A percentile compares a stretch with the other conserved stretches of the same genome.
Conservation (phyloP, 2,329 filamentous ascomycete species). For the Dothistroma septosporum region DNA sequence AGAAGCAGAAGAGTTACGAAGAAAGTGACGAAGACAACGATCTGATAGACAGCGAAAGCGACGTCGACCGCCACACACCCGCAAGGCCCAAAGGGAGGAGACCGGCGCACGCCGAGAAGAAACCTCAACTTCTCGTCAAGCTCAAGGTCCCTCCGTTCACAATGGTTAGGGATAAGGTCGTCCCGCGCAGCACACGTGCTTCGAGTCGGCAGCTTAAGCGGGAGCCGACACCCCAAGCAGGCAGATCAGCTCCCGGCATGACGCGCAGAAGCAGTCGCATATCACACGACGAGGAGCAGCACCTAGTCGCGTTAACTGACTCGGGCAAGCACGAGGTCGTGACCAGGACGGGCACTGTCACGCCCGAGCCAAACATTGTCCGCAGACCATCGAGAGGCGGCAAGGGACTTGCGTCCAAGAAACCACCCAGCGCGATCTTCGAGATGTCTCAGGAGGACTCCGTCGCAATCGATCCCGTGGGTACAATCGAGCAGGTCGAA, state of each 20-base stretch:
- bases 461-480: slow-evolving; percentile 32
- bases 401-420: slow-evolving; percentile 44
- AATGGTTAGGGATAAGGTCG: slow-evolving; percentile 18
- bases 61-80: slow-evolving; percentile 21
- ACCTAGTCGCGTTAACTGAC: slow-evolving; percentile 55
- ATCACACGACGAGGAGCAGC: slow-evolving; percentile 54
- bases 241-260: slow-evolving; percentile 16
- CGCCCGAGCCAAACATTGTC: slow-evolving; percentile 42
- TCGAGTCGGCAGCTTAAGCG: slow-evolving; percentile 37
- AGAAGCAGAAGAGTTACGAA: slow-evolving; percentile 54
- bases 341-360: slow-evolving; percentile 52
- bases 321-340: slow-evolving; percentile 56
- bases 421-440: slow-evolving; percentile 47
- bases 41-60: slow-evolving; percentile 39
- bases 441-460: slow-evolving; percentile 53
- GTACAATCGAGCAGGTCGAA: slow-evolving; percentile 20
- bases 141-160: slow-evolving; percentile 36
- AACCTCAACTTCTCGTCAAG: slow-evolving; percentile 38
- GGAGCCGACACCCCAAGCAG: slow-evolving; percentile 33
- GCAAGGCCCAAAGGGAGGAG: slow-evolving; percentile 15
- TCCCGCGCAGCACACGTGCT: slow-evolving; percentile 37
- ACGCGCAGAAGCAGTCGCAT: slow-evolving; percentile 56
- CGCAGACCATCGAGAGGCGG: slow-evolving; percentile 42
- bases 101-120: slow-evolving; percentile 10
- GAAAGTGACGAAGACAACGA: slow-evolving; percentile 48